Conservation (phyloP, 2,329 filamentous ascomycete species). For the Diaporthe sp. region DNA sequence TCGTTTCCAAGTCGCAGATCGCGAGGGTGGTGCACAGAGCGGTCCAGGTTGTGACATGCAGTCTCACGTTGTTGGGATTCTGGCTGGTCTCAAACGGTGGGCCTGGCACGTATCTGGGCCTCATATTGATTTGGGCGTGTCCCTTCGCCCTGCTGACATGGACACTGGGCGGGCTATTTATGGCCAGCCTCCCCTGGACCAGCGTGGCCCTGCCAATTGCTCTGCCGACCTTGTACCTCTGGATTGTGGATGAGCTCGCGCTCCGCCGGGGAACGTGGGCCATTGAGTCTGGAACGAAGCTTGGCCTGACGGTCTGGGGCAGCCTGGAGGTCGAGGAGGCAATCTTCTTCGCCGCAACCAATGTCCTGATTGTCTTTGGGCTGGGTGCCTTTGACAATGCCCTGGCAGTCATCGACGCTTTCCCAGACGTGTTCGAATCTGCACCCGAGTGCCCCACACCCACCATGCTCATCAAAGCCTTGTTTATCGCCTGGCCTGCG, state of each 20-base stretch:
- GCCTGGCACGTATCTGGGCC: constrained; percentile 74
- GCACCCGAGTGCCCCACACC: constrained; percentile 64
- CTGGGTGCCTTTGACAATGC: constrained; percentile 78
- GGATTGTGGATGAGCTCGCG: constrained; percentile 79
- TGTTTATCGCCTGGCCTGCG: constrained; percentile 58
- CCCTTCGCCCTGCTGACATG: constrained; percentile 76
- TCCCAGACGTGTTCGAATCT: constrained; percentile 68
- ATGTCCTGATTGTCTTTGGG: constrained; percentile 78
- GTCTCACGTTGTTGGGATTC: constrained; percentile 59
- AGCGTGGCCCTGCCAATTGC: constrained; percentile 72
- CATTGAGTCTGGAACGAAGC: constrained; percentile 77
- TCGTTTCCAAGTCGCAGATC: constrained; percentile 42
- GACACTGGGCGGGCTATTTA: constrained; percentile 73
- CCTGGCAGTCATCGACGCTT: constrained; percentile 74
- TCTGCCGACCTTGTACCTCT: constrained; percentile 77
- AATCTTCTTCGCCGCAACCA: constrained; percentile 79
- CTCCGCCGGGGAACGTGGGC: constrained; percentile 79
- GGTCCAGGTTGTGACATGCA: constrained; percentile 62
- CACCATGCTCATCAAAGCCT: constrained; percentile 63
- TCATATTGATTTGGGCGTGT: constrained; percentile 78
- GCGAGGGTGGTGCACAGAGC: constrained; percentile 15
- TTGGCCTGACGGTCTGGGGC: constrained; percentile 73
- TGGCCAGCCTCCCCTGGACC: constrained; percentile 69
- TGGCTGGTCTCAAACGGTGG: constrained; percentile 59
- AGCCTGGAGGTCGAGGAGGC: constrained; percentile 81